Evolutionary conservation across 2,329 filamentous ascomycete genomes (phyloP).

Genomic region (Nemania sp.): DNA sequence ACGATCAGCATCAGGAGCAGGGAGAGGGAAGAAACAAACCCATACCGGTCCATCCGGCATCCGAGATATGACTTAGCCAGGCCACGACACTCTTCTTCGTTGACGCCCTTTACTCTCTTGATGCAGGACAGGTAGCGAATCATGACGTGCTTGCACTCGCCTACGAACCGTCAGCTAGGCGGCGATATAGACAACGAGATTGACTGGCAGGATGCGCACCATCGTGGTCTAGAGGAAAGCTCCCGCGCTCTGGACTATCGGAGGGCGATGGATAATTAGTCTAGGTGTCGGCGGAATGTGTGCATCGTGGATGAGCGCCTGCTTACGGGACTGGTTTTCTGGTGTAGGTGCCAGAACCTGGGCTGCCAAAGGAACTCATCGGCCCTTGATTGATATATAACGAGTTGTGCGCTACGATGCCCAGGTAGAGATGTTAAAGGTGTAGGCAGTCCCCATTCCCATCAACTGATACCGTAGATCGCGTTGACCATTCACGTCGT

Average conservation of each 20-base stretch:
- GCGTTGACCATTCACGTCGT: too few species aligned
- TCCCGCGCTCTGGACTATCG: slow-evolving; percentile 82
- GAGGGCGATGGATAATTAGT: slow-evolving; percentile 2
- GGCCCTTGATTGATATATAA: background rate
- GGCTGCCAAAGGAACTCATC: slow-evolving; percentile 40
- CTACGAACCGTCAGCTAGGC: slow-evolving; percentile 47
- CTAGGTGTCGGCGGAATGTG: background rate
- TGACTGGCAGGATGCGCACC: slow-evolving; percentile 49
- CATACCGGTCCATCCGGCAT: slow-evolving; percentile 93
- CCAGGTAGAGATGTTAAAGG: too few species aligned
- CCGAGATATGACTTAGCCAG: slow-evolving; percentile 86
- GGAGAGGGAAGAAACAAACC: slow-evolving; percentile 21
- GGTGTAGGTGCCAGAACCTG: slow-evolving; percentile 34
- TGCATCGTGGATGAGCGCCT: background rate
- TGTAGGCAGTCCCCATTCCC: too few species aligned
- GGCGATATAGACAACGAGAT: background rate
- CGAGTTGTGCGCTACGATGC: background rate
- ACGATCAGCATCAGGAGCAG: slow-evolving; percentile 2
- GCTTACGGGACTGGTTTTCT: background rate
- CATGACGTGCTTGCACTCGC: slow-evolving; percentile 93
- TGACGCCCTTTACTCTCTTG: slow-evolving; percentile 79
- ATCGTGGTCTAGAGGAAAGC: slow-evolving; percentile 95
- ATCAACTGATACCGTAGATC: too few species aligned
- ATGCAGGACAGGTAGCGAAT: slow-evolving; percentile 83
- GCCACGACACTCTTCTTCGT: slow-evolving; percentile 81